Evolutionary conservation across 2,329 filamentous ascomycete genomes (phyloP).

Genomic region (Clonostachys chloroleuca): DNA sequence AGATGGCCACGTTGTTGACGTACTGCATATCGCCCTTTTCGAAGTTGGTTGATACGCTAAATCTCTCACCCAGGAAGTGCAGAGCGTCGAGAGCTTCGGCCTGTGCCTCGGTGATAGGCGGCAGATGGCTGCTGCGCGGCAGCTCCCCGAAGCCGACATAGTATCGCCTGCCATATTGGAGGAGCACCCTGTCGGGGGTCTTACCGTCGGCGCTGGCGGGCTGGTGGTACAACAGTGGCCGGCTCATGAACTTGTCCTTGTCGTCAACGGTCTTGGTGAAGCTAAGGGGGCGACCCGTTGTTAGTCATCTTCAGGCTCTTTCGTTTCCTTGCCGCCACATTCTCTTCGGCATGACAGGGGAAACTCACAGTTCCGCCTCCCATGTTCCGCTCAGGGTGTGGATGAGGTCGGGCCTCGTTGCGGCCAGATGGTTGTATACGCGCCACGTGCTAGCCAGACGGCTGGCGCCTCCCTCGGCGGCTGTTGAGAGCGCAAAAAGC

Average conservation of each 20-base stretch:
- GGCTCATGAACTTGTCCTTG: slow-evolving; percentile 34
- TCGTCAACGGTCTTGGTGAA: slow-evolving; percentile 44
- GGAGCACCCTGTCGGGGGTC: slow-evolving; percentile 46
- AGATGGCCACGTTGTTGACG: slow-evolving; percentile 48
- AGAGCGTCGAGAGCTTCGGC: slow-evolving; percentile 47
- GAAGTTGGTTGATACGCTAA: slow-evolving; percentile 37
- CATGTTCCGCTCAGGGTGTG: slow-evolving; percentile 46
- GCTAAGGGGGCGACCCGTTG: background rate
- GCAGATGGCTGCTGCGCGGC: slow-evolving; percentile 47
- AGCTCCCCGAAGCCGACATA: slow-evolving; percentile 55
- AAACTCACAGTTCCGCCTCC: slow-evolving; percentile 34
- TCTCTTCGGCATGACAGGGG: too few relatives aligned
- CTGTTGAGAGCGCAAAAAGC: slow-evolving; percentile 50
- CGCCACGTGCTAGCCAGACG: slow-evolving; percentile 52
- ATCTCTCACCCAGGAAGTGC: slow-evolving; percentile 42
- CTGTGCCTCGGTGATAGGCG: slow-evolving; percentile 49
- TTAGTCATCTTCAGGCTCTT: background rate
- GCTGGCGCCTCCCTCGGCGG: slow-evolving; percentile 49
- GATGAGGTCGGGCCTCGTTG: slow-evolving; percentile 54
- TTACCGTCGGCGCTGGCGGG: slow-evolving; percentile 29
- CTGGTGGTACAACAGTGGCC: slow-evolving; percentile 53
- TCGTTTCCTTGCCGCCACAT: background rate
- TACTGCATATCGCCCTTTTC: slow-evolving; percentile 49
- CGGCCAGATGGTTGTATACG: slow-evolving; percentile 60
- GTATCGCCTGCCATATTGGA: slow-evolving; percentile 55